phyloP scores from a whole-genome alignment of 208 protist genomes.

The Acanthamoeba healyi region DNA sequence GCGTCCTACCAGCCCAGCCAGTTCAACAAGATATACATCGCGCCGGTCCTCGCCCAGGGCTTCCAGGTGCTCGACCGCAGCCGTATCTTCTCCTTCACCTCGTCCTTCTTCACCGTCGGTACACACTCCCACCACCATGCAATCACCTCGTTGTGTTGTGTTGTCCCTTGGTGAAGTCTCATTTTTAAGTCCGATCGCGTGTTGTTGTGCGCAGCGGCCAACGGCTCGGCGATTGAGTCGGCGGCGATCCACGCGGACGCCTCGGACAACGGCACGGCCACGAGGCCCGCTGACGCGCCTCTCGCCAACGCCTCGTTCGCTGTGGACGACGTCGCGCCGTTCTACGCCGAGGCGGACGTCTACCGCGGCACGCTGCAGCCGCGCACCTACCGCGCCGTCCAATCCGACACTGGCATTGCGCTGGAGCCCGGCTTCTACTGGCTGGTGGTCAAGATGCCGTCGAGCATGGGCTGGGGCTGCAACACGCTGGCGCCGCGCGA shows the following conservation, averaged over 20 bases:
- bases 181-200: neutral
- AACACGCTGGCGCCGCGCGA: neutral
- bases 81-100: conserved; percentile 3
- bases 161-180: no score
- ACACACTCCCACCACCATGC: neutral
- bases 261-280: neutral
- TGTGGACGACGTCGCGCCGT: neutral
- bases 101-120: conserved; percentile 40
- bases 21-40: neutral
- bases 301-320: conserved; percentile 17
- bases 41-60: neutral
- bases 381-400: neutral
- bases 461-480: conserved; percentile 7
- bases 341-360: neutral
- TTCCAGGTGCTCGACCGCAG: neutral
- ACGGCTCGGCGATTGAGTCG: neutral
- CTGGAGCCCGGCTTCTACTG: neutral
- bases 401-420: neutral
- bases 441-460: neutral
- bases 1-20: neutral
- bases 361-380: neutral
- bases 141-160: neutral
- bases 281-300: neutral
- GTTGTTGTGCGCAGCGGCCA: neutral
- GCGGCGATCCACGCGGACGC: neutral